phyloP scores from a whole-genome alignment of 176 grass and related monocot species.

The Themeda triandra region DNA sequence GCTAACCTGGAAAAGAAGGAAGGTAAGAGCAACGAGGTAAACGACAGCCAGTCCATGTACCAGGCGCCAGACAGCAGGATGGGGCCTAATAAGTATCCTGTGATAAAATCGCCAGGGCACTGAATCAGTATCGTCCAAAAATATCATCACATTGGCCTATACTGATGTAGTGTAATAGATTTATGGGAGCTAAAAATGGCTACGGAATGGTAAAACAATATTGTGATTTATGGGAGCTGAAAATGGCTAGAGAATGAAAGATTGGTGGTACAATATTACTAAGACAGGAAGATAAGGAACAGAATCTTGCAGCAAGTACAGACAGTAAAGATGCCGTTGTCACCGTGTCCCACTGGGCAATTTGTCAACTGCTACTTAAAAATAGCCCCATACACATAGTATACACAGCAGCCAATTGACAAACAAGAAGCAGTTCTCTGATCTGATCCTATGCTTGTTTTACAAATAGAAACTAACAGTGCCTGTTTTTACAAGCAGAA shows the following conservation, averaged over 20 bases:
- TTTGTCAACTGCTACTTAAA: background rate
- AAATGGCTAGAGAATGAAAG: background rate
- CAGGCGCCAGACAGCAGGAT: slow-evolving; percentile 94
- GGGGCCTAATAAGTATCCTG: slow-evolving; percentile 98
- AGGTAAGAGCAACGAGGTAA: slow-evolving; percentile 89
- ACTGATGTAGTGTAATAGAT: background rate
- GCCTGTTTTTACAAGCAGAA: background rate
- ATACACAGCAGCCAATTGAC: too few species aligned
- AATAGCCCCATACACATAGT: background rate
- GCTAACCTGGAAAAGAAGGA: slow-evolving; percentile 97
- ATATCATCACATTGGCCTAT: background rate
- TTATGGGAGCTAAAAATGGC: background rate
- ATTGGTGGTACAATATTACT: background rate
- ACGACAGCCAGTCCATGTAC: slow-evolving; percentile 95
- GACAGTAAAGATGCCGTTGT: background rate
- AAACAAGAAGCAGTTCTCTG: too few species aligned
- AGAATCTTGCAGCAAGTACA: slow-evolving; percentile 3
- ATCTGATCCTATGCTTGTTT: slow-evolving; percentile 13
- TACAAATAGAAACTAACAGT: background rate
- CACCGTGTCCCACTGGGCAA: background rate
- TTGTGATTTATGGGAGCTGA: background rate
- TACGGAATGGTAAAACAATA: background rate
- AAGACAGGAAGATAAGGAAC: background rate
- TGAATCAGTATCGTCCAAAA: slow-evolving; percentile 34
- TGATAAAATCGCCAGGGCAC: slow-evolving; percentile 21